phyloP scores from a whole-genome alignment of 352 stramenopile species.

The Globisporangium takayamanum region DNA sequence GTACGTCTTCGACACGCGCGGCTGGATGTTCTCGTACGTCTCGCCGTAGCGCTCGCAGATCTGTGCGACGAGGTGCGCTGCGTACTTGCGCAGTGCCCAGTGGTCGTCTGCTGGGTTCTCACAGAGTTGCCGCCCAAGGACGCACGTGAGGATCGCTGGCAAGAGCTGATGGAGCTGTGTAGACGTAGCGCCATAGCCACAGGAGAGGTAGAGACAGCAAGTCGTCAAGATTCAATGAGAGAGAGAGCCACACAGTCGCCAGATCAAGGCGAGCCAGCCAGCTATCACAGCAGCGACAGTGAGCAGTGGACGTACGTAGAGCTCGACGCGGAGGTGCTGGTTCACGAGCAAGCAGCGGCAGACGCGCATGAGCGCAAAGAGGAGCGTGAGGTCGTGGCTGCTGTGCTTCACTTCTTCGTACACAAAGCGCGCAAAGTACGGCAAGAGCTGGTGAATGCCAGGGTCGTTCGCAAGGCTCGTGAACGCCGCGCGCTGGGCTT shows the following conservation, averaged over 20 bases:
- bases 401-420: constrained; percentile 87
- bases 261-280: neutral
- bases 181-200: neutral
- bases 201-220: neutral
- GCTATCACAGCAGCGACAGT: neutral
- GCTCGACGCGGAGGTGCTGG: constrained; percentile 88
- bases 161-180: constrained; percentile 90
- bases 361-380: constrained; percentile 86
- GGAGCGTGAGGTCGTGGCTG: constrained; percentile 64
- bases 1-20: constrained; percentile 88
- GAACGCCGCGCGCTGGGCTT: constrained; percentile 72
- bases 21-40: constrained; percentile 90
- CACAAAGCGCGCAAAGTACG: constrained; percentile 86
- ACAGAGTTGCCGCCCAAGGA: constrained; percentile 88
- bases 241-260: no score
- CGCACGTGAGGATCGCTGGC: constrained; percentile 89
- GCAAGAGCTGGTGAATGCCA: constrained; percentile 86
- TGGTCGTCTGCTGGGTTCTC: constrained; percentile 84
- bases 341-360: constrained; percentile 89
- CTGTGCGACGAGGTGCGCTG: constrained; percentile 69
- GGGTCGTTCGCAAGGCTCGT: constrained; percentile 74
- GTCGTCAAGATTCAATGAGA: neutral
- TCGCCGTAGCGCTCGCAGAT: constrained; percentile 84
- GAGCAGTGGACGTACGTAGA: constrained; percentile 62
- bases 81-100: constrained; percentile 87